Percentiles rank a stretch among this genome's conserved stretches.
Evolutionary conservation across 805 yeast genomes (phyloP).

Genomic region (Brettanomyces custersianus): DNA sequence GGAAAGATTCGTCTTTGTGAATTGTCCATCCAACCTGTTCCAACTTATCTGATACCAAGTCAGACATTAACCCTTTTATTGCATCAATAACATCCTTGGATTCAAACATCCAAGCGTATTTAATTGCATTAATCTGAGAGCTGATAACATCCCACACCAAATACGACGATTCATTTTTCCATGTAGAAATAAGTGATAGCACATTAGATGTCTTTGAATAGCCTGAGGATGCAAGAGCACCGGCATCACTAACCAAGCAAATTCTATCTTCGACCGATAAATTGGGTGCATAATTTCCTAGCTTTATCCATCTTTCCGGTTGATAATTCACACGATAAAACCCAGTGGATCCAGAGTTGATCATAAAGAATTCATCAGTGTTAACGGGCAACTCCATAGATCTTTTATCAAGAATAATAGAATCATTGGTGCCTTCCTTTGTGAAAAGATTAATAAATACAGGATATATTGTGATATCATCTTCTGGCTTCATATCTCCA

Average conservation of each 20-base stretch:
- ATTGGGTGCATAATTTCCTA: slow-evolving; percentile 29
- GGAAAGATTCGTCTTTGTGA: slow-evolving; percentile 59
- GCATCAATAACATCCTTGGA: slow-evolving; percentile 23
- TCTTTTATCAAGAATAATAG: slow-evolving; percentile 20
- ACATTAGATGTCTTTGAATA: slow-evolving; percentile 34
- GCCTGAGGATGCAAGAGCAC: slow-evolving; percentile 43
- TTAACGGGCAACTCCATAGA: slow-evolving; percentile 11
- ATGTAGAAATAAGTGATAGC: slow-evolving; percentile 34
- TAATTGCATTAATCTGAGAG: slow-evolving; percentile 28
- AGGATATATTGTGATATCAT: slow-evolving; percentile 53
- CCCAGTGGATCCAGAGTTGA: slow-evolving; percentile 44
- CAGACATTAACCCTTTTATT: slow-evolving; percentile 25
- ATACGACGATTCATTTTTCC: slow-evolving; percentile 31
- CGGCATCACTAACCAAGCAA: slow-evolving; percentile 48
- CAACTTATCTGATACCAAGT: slow-evolving; percentile 17
- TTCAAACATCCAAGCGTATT: slow-evolving; percentile 30
- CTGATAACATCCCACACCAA: slow-evolving; percentile 53
- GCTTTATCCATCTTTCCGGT: slow-evolving; percentile 26
- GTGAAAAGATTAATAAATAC: slow-evolving; percentile 34
- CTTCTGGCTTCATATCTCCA: slow-evolving; percentile 60
- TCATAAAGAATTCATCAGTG: slow-evolving; percentile 30
- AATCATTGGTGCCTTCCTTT: slow-evolving; percentile 19
- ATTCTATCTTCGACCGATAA: slow-evolving; percentile 43
- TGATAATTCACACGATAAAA: slow-evolving; percentile 47
- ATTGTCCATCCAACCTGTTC: slow-evolving; percentile 71